These are phyloP conservation scores for Neonectria punicea DNA, from an alignment of 2,329 filamentous ascomycete genomes.

Conservation along the genomic window DNA sequence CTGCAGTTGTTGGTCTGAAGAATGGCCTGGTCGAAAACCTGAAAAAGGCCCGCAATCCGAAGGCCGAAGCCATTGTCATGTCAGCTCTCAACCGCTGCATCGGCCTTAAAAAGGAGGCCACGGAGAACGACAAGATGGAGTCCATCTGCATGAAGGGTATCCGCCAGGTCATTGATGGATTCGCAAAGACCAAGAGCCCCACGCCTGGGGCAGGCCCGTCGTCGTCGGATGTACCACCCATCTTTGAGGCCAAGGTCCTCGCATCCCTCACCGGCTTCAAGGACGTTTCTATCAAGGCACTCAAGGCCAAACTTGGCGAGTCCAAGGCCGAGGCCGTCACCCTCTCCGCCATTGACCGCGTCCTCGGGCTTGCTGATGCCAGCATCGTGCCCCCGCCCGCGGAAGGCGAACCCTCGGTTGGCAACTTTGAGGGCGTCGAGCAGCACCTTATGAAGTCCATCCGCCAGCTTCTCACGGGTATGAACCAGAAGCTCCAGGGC, in stretches of 20 bases:
- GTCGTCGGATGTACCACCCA: conserved; percentile 42
- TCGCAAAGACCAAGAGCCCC: conserved; percentile 50
- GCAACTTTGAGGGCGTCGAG: conserved; percentile 53
- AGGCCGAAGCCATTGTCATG: conserved; percentile 61
- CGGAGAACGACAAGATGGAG: conserved; percentile 59
- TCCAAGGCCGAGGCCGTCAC: conserved; percentile 58
- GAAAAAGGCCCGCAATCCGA: conserved; percentile 53
- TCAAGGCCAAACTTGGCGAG: conserved; percentile 54
- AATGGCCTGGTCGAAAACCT: conserved; percentile 59
- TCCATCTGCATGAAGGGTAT: conserved; percentile 58
- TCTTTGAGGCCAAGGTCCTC: conserved; percentile 55
- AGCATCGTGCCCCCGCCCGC: conserved; percentile 52
- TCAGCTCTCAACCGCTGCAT: conserved; percentile 63
- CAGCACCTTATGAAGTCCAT: conserved; percentile 55
- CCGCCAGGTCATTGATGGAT: conserved; percentile 56
- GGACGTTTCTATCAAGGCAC: conserved; percentile 54
- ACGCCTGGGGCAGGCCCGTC: conserved; percentile 45
- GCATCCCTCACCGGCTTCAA: conserved; percentile 58
- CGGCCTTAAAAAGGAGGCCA: conserved; percentile 57
- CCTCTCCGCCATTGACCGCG: conserved; percentile 62
- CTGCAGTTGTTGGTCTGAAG: conserved; percentile 58
- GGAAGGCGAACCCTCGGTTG: conserved; percentile 46
- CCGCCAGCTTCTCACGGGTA: conserved; percentile 51
- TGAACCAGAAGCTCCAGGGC: conserved; percentile 53
- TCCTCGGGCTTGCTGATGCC: conserved; percentile 58